Conservation (phyloP, 1,139 yeast species). For the Geotrichum bryndzae region DNA sequence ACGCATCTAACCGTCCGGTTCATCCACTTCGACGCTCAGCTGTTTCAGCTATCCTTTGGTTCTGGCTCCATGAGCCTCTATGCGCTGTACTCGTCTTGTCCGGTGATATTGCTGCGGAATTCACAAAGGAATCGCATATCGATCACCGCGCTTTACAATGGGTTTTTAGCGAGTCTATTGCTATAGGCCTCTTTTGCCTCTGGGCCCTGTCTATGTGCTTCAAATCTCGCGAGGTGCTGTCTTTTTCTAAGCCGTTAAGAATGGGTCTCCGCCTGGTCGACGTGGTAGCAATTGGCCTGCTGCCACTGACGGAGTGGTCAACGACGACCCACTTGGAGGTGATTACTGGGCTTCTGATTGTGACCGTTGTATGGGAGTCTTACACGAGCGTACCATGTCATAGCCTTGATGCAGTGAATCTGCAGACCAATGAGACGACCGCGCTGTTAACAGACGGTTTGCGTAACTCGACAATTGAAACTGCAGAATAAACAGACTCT, state of each 20-base stretch:
- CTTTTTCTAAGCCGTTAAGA: conserved; percentile 12
- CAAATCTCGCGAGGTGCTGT: conserved; percentile 2
- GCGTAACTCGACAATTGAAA: not conserved
- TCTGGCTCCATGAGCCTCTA: conserved; percentile 49
- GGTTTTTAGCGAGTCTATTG: conserved; percentile 15
- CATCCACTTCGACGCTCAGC: conserved; percentile 54
- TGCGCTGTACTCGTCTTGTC: conserved; percentile 37
- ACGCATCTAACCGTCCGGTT: conserved; percentile 44
- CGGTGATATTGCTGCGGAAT: conserved; percentile 59
- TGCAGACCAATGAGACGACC: not conserved
- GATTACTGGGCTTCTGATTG: conserved; percentile 2
- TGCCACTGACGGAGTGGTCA: conserved; percentile 9
- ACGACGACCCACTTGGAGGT: conserved; percentile 7
- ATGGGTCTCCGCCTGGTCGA: conserved; percentile 13
- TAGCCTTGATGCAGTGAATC: not conserved
- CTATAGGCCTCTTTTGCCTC: conserved; percentile 15
- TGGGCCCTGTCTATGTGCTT: conserved; percentile 16
- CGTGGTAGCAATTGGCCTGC: conserved; percentile 7
- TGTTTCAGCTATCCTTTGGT: conserved; percentile 44
- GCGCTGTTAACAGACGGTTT: not conserved
- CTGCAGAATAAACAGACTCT: not conserved
- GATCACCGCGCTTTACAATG: conserved; percentile 9
- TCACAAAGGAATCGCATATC: conserved; percentile 24
- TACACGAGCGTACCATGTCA: conserved; percentile 9
- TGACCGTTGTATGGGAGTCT: conserved; percentile 18